Evolutionary conservation across 352 stramenopile genomes (phyloP), one percentile per base, ranked within the genome.

Genomic region (Phytophthora syringae): DNA sequence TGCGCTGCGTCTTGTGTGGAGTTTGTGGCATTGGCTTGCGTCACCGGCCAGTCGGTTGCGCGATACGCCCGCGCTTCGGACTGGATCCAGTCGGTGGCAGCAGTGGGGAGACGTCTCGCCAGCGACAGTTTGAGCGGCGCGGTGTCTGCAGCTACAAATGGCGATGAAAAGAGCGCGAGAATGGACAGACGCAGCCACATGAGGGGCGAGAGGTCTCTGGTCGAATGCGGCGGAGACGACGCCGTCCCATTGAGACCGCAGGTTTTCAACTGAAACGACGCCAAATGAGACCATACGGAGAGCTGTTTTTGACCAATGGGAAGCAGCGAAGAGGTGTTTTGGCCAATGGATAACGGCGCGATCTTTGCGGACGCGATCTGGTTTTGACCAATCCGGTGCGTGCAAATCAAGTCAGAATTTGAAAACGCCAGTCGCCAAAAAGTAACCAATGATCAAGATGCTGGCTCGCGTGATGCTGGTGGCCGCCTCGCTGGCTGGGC

Each of bases 201-300:
- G 42, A 16, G 16, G 12, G 4, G 5, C 10, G 34, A 32, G 30
- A 0, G n/a, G 65, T 42, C 49, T 54, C 60, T 74, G 60, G 20
- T 49, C 22, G 42, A 70, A 66, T 70, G 53, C 49, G 25, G 28
- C 59, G 27, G 50, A 34, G 5, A 21, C 32, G 22, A 43, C 22
- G 54, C 45, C 32, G 58, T 64, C 51, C 39, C 60, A 73, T 73
- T 60, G 36, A 64, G 43, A 64, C 59, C 59, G 64, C 64, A 72
- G 51, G 39, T 68, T 72, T 64, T 68, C 21, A 21, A 50, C 52
- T 72, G 64, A 72, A 72, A 64, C 58, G 58, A 52, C 64, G 58
- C 51, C 20, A 30, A 47, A 27, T 12, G 32, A 49, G 30, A 34
- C 16, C n/a, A n/a, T 18, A 25, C 25, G 15, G 7, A n/a, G n/a